Evolutionary conservation across 2,329 filamentous ascomycete genomes (phyloP).

Genomic region (Xylariales sp.): DNA sequence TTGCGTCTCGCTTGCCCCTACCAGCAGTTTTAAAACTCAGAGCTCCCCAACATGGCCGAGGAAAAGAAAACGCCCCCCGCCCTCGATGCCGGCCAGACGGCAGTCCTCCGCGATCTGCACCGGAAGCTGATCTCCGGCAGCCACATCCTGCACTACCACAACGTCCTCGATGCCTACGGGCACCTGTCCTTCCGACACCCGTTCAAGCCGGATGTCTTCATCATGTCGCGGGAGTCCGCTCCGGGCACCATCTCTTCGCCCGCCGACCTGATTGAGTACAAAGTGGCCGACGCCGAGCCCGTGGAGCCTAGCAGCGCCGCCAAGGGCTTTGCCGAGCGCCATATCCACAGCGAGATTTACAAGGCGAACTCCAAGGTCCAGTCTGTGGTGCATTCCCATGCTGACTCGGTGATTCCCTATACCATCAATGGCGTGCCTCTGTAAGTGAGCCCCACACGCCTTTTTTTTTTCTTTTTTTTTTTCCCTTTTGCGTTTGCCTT

Average conservation of each 20-base stretch:
- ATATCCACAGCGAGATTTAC: conserved; percentile 42
- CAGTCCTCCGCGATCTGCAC: conserved; percentile 1
- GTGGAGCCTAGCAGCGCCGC: conserved; percentile 30
- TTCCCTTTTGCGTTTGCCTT: too few species aligned
- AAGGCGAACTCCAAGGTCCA: conserved; percentile 32
- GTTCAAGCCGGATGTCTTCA: conserved; percentile 35
- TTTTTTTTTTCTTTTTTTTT: background rate
- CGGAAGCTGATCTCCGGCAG: conserved; percentile 35
- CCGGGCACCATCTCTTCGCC: conserved; percentile 39
- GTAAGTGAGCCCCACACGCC: background rate
- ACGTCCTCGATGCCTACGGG: conserved; percentile 49
- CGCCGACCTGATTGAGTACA: conserved; percentile 41
- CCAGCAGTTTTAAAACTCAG: too few species aligned
- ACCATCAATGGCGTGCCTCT: conserved; percentile 34
- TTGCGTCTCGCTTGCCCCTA: too few species aligned
- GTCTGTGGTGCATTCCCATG: conserved; percentile 39
- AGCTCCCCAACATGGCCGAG: too few species aligned
- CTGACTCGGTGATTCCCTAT: conserved; percentile 36
- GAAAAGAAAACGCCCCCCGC: too few species aligned
- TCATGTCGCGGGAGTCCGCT: conserved; percentile 42
- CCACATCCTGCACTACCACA: conserved; percentile 48
- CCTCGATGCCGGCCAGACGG: conserved; percentile 1
- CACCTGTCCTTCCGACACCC: conserved; percentile 50
- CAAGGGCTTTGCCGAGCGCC: conserved; percentile 36
- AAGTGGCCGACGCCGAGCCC: conserved; percentile 33